Evolutionary conservation across 495 filamentous ascomycete genomes (phyloP), one percentile per base, ranked within the genome.

Genomic region (Penicillium chermesinum): DNA sequence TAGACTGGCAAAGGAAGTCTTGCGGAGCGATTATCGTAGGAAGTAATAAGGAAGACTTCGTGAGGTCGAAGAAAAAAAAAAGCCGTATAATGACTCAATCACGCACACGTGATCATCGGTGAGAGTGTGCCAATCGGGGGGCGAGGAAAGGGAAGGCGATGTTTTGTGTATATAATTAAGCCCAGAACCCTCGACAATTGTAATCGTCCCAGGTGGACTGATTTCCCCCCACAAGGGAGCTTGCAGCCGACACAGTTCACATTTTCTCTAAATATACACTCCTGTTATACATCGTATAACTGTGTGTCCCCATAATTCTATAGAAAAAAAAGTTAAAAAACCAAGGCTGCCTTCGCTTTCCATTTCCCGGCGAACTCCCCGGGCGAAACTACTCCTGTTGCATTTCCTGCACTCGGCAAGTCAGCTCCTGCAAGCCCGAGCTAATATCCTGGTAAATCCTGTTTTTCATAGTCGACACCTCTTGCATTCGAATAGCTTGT

Each of bases 391-490:
- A n/a, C 46, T 43, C 36, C 35, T 13, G 27, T 12, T 46, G 47
- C 41, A 7, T 38, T 42, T 58, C 47, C 35, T 62, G 59, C 19
- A 65, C 44, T 39, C 57, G 52, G 42, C 52, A 46, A 35, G 65
- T 62, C 13, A 63, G 46, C 38, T 57, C 59, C 19, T 67, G 52
- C 35, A 70, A 27, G 9, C 64, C 64, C 41, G 48, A 48, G 46
- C 66, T 61, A n/a, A 70, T 20, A 16, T 62, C 58, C 44, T 56
- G 55, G 37, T 65, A 67, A 14, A 70, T 51, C n/a, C 64, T 64
- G 10, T 61, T 50, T 41, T 58, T 60, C 17, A 69, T 57, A 8
- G 45, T 42, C 0, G 58, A 40, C 52, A 67, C 63, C 44, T 70
- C 64, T 41, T 67, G 56, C 42, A 70, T 63, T 2, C 65, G 61